phyloP scores from a whole-genome alignment of 441 rosid genomes.

The Iberis amara region DNA sequence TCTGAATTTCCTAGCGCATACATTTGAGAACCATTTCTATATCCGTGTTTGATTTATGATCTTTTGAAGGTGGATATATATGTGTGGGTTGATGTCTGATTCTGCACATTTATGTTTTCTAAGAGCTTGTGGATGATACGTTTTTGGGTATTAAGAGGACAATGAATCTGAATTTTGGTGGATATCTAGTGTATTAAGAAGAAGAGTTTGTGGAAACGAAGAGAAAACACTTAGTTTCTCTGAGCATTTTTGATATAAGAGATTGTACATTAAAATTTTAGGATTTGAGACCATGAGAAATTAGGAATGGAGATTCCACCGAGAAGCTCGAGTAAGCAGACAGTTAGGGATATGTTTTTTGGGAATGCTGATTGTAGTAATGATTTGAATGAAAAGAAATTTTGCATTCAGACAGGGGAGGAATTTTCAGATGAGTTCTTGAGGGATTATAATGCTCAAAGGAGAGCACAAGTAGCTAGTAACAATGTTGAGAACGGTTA shows the following conservation, averaged over 20 bases:
- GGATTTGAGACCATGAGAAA: slow-evolving; percentile 33
- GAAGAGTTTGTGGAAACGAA: neutral
- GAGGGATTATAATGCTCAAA: slow-evolving; percentile 32
- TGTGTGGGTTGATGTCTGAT: neutral
- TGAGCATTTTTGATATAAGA: neutral
- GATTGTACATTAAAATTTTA: neutral
- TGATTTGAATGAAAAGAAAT: neutral
- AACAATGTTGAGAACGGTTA: slow-evolving; percentile 17
- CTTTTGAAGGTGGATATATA: neutral
- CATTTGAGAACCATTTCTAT: no score
- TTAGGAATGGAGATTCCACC: slow-evolving; percentile 29
- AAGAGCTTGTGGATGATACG: slow-evolving; percentile 9
- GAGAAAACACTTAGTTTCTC: neutral
- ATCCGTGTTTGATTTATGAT: neutral
- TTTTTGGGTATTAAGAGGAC: neutral
- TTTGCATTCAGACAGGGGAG: slow-evolving; percentile 37
- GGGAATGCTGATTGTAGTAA: slow-evolving; percentile 11
- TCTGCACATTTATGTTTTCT: neutral
- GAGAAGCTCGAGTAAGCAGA: slow-evolving; percentile 29
- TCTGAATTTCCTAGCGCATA: no score
- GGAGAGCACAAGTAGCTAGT: slow-evolving; percentile 25
- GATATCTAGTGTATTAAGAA: neutral
- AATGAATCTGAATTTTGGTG: neutral
- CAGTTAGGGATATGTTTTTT: slow-evolving; percentile 21
- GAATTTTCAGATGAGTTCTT: slow-evolving; percentile 30